These are phyloP conservation scores for Leishmania gerbilli DNA, from an alignment of 208 protist species.

Conservation along the genomic window DNA sequence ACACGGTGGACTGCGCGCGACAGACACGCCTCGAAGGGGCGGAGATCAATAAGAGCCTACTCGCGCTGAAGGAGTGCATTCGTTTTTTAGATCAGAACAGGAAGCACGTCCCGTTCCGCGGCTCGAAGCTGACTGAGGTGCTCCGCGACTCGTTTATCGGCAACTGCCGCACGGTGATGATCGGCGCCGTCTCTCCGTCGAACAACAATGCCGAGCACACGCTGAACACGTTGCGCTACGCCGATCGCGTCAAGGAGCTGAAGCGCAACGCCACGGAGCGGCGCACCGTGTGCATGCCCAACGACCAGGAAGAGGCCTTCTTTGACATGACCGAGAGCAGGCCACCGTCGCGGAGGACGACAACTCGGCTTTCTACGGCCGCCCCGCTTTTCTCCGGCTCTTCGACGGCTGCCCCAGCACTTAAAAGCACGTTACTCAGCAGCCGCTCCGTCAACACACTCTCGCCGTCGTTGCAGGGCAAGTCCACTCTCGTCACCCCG, in stretches of 20 bases:
- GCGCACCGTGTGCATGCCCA: conserved; percentile 23
- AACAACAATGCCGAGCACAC: conserved; percentile 83
- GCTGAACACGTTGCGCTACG: conserved; percentile 83
- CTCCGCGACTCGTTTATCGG: conserved; percentile 87
- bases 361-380: conserved; percentile 14
- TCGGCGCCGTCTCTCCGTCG: conserved; percentile 88
- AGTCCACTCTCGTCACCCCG: conserved; percentile 1
- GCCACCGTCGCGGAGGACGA: conserved; percentile 7
- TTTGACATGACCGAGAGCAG: conserved; percentile 40
- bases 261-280: conserved; percentile 46
- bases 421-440: conserved; percentile 26
- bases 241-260: conserved; percentile 91
- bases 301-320: conserved; percentile 33
- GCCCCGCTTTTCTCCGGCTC: not conserved
- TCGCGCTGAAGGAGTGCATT: conserved; percentile 90
- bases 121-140: conserved; percentile 94
- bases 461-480: not conserved
- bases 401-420: not conserved
- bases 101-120: conserved; percentile 91
- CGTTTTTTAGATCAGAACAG: conserved; percentile 73
- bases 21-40: conserved; percentile 88
- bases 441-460: conserved; percentile 32
- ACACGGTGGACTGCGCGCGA: conserved; percentile 79
- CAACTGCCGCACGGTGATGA: conserved; percentile 94
- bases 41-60: conserved; percentile 90